Evolutionary conservation across 2,329 filamentous ascomycete genomes (phyloP).

Genomic region (Aspergillus arachidicola): DNA sequence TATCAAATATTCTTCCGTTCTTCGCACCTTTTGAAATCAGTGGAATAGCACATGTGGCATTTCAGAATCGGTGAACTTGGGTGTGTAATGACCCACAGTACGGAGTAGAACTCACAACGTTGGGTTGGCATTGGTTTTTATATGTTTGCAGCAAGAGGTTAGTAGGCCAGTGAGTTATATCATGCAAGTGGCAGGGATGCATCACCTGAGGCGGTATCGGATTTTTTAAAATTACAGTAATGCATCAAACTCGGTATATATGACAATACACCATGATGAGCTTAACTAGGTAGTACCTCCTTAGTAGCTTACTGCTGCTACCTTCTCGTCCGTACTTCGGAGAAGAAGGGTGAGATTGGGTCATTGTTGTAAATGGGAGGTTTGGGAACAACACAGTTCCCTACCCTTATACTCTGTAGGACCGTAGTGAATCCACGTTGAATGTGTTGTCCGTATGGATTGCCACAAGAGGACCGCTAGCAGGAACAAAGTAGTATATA

Average conservation of each 20-base stretch:
- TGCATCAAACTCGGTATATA: background rate
- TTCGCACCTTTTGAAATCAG: background rate
- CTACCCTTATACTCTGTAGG: background rate
- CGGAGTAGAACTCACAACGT: background rate
- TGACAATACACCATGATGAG: background rate
- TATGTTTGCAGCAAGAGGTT: background rate
- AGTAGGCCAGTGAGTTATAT: background rate
- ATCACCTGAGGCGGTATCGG: background rate
- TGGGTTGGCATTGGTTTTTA: background rate
- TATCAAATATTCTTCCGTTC: constrained; percentile 8
- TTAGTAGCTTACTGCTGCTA: background rate
- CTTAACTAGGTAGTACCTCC: background rate
- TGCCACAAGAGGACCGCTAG: background rate
- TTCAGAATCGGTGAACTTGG: constrained; percentile 7
- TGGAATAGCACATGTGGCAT: constrained; percentile 14
- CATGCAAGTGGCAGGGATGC: background rate
- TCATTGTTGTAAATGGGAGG: background rate
- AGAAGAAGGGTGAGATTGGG: background rate
- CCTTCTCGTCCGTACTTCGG: background rate
- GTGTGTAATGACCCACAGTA: background rate
- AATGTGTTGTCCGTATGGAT: background rate
- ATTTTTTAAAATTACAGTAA: background rate
- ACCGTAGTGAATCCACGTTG: background rate
- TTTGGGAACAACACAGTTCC: background rate
- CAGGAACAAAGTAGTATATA: background rate